Evolutionary conservation across 2,329 filamentous ascomycete genomes (phyloP).

Genomic region (Camptophora hylomeconis): DNA sequence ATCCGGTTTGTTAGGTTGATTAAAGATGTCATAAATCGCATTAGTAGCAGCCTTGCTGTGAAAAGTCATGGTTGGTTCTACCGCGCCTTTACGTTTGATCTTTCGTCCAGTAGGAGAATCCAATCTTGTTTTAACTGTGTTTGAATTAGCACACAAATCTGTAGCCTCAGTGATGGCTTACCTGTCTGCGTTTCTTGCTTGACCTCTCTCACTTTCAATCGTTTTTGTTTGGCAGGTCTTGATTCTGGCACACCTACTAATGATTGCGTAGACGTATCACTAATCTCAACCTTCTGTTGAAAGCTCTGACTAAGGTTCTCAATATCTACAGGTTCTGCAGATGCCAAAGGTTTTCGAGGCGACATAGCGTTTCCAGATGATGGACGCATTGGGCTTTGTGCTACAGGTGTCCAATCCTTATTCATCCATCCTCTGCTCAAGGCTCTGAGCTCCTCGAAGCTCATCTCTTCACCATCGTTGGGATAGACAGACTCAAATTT

Average conservation of each 20-base stretch:
- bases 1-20: slow-evolving; percentile 55
- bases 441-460: slow-evolving; percentile 86
- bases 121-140: slow-evolving; percentile 75
- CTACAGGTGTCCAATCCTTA: slow-evolving; percentile 34
- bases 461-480: slow-evolving; percentile 60
- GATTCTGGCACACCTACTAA: slow-evolving; percentile 16
- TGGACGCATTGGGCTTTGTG: slow-evolving; percentile 9
- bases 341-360: slow-evolving; percentile 5
- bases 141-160: slow-evolving; percentile 1
- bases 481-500: slow-evolving; percentile 79
- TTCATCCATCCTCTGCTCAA: slow-evolving; percentile 54
- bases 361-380: slow-evolving; percentile 1
- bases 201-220: slow-evolving; percentile 70
- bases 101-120: slow-evolving; percentile 81
- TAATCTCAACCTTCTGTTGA: slow-evolving; percentile 9
- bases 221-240: slow-evolving; percentile 40
- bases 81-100: slow-evolving; percentile 60
- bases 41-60: slow-evolving; percentile 91
- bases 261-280: slow-evolving; percentile 14
- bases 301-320: slow-evolving; percentile 15
- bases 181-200: slow-evolving; percentile 83
- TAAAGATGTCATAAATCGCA: slow-evolving; percentile 96
- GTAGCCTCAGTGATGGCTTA: slow-evolving; percentile 34
- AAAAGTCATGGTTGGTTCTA: slow-evolving; percentile 94
- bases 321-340: slow-evolving; percentile 19